Conservation (phyloP, 2,329 filamentous ascomycete species). For the Claviceps purpurea region DNA sequence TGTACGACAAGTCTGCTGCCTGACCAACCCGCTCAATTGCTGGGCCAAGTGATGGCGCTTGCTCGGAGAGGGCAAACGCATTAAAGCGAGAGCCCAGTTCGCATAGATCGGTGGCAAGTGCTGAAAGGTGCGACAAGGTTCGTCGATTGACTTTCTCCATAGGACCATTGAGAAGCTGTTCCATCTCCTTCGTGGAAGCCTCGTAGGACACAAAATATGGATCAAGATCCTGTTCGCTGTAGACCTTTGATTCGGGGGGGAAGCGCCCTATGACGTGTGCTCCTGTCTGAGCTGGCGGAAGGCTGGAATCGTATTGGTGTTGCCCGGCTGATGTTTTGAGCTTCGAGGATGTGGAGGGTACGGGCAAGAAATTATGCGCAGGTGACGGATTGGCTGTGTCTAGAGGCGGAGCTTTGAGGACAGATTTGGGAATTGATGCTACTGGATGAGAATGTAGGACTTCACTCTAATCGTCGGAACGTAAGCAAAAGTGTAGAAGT, state of each 20-base stretch:
- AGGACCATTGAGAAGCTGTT: conserved; percentile 73
- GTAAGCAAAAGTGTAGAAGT: conserved; percentile 10
- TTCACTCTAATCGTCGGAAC: conserved; percentile 50
- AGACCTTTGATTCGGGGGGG: conserved; percentile 59
- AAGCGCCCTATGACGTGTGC: conserved; percentile 64
- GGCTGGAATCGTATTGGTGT: conserved; percentile 19
- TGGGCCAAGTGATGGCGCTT: conserved; percentile 72
- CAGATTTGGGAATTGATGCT: conserved; percentile 82
- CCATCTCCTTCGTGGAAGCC: conserved; percentile 79
- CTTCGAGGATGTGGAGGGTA: conserved; percentile 76
- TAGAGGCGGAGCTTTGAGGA: conserved; percentile 87
- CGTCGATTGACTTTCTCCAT: conserved; percentile 96
- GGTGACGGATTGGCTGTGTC: conserved; percentile 84
- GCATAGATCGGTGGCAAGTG: conserved; percentile 73
- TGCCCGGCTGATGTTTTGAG: conserved; percentile 48
- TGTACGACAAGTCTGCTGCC: conserved; percentile 89
- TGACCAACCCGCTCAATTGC: conserved; percentile 93
- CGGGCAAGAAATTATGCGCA: conserved; percentile 75
- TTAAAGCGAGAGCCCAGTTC: conserved; percentile 95
- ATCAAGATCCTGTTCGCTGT: conserved; percentile 84
- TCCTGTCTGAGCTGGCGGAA: conserved; percentile 25
- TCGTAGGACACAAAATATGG: conserved; percentile 95
- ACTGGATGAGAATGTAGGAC: conserved; percentile 89
- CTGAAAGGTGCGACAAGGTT: conserved; percentile 72
- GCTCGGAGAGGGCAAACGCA: conserved; percentile 88